Evolutionary conservation across 306 rosid genomes (phyloP).

Genomic region (Hippophae tibetana): DNA sequence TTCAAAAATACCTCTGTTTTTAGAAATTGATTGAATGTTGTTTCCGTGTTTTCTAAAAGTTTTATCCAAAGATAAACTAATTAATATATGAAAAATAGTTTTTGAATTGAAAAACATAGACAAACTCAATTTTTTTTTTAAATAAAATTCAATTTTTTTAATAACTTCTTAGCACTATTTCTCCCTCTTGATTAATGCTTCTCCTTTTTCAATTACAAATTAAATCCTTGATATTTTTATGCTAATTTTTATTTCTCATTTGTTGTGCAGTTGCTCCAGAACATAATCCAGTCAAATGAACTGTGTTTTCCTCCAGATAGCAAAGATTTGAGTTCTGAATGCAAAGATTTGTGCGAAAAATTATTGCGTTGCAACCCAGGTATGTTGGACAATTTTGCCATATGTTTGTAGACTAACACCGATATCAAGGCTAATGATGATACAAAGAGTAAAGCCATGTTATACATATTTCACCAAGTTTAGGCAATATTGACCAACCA

Average conservation of each 20-base stretch:
- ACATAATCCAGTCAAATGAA: conserved; percentile 82
- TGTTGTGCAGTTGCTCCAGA: conserved; percentile 79
- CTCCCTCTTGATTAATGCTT: conserved; percentile 10
- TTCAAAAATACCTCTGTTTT: too few relatives aligned
- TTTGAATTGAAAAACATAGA: too few relatives aligned
- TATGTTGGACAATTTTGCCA: conserved; percentile 10
- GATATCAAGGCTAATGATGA: background rate
- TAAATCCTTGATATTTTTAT: conserved; percentile 9
- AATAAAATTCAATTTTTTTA: too few relatives aligned
- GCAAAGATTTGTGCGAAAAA: conserved; percentile 89
- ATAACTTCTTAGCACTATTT: background rate
- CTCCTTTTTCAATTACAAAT: too few relatives aligned
- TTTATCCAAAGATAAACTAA: too few relatives aligned
- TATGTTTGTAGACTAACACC: background rate
- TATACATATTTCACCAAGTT: background rate
- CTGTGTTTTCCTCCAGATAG: conserved; percentile 63
- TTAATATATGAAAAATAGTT: too few relatives aligned
- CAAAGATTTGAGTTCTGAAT: conserved; percentile 55
- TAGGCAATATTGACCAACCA: background rate
- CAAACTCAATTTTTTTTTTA: too few relatives aligned
- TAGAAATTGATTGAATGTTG: too few relatives aligned
- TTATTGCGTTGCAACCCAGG: conserved; percentile 95
- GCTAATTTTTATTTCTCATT: conserved; percentile 13
- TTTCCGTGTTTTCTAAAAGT: too few relatives aligned
- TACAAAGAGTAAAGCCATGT: background rate